Conservation (phyloP, 1,139 yeast species). For the Debaryomyces subglobosus region DNA sequence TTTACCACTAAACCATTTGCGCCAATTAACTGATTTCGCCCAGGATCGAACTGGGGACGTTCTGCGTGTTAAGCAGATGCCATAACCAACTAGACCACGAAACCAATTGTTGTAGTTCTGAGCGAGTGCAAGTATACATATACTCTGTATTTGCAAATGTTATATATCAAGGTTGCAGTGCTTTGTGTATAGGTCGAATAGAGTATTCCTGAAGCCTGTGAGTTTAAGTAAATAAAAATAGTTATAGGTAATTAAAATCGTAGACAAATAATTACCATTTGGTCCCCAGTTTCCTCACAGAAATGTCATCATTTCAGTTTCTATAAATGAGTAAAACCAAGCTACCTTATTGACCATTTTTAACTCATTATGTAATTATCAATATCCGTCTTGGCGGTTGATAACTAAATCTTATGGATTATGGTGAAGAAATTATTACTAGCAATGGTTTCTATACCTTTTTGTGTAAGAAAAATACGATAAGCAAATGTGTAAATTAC, state of each 20-base stretch:
- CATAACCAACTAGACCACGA: conserved; percentile 98
- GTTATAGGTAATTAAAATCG: no score
- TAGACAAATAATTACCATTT: no score
- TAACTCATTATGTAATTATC: no score
- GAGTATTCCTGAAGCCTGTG: background rate
- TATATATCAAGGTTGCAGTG: background rate
- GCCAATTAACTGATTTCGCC: conserved; percentile 74
- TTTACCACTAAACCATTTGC: conserved; percentile 19
- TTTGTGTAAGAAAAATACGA: background rate
- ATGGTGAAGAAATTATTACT: no score
- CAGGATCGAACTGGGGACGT: conserved; percentile 99
- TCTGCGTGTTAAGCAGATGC: conserved; percentile 99
- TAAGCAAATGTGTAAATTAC: background rate
- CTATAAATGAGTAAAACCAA: background rate
- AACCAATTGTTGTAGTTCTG: conserved; percentile 25
- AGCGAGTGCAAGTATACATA: background rate
- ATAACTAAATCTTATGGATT: no score
- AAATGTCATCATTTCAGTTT: background rate
- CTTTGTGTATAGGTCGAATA: background rate
- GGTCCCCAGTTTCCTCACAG: no score
- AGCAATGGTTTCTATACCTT: background rate
- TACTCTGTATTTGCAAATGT: background rate
- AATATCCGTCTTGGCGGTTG: no score
- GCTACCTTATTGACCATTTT: no score
- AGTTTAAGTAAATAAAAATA: no score